phyloP scores from a whole-genome alignment of 495 filamentous ascomycete species.

The Xylaria palmicola region DNA sequence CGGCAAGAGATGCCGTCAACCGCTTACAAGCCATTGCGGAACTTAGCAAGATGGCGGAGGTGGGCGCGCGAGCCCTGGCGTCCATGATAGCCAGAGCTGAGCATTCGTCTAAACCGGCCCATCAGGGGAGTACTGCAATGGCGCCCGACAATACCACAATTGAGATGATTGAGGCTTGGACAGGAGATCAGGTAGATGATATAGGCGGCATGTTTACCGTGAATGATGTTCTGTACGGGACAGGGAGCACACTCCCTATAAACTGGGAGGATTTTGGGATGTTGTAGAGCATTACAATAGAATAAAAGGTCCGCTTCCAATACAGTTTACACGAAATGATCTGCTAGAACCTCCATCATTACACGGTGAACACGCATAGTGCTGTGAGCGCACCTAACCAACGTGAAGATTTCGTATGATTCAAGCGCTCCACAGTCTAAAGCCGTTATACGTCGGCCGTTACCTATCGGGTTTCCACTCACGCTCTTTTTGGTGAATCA shows the following conservation, averaged over 20 bases:
- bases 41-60: constrained; percentile 4
- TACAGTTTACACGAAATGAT: no score
- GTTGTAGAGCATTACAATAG: no score
- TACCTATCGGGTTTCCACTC: no score
- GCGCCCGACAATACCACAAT: background rate
- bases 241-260: background rate
- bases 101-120: background rate
- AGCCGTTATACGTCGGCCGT: no score
- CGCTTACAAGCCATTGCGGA: constrained; percentile 1
- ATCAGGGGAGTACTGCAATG: background rate
- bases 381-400: no score
- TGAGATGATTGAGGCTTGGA: background rate
- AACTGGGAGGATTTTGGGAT: background rate
- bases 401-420: no score
- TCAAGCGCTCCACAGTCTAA: no score
- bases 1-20: background rate
- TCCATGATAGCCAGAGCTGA: background rate
- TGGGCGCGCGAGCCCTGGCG: background rate
- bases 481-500: no score
- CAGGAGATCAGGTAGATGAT: background rate
- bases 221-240: background rate
- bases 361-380: no score
- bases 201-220: background rate
- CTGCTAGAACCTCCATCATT: no score
- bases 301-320: no score